Percentiles rank a stretch among this genome's conserved stretches.
These are phyloP conservation scores for Cryptococcus maquisensis DNA, from an alignment of 1,284 basidiomycete species.

Conservation along the genomic window DNA sequence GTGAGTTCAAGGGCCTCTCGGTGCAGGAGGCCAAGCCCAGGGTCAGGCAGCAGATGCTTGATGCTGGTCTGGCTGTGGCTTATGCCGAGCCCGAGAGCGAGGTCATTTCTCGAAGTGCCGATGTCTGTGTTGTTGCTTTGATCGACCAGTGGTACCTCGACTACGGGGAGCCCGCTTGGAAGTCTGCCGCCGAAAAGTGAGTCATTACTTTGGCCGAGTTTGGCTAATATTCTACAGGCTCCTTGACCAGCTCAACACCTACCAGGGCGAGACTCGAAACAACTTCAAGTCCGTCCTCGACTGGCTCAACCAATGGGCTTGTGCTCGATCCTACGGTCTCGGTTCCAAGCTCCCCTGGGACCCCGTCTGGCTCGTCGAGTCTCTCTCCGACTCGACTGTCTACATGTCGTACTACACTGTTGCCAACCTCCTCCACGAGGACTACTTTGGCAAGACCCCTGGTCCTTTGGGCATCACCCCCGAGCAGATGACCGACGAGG, in stretches of 20 bases:
- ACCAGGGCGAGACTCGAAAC: constrained; percentile 82
- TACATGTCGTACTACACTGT: constrained; percentile 99
- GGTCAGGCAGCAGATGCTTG: constrained; percentile 81
- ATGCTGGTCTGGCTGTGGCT: constrained; percentile 70
- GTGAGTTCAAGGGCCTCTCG: constrained; percentile 78
- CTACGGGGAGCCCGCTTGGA: constrained; percentile 90
- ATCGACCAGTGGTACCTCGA: constrained; percentile 99
- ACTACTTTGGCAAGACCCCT: constrained; percentile 70
- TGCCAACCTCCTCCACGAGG: constrained; percentile 76
- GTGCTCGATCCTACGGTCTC: constrained; percentile 92
- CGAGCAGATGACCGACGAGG: constrained; percentile 93
- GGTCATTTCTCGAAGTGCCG: constrained; percentile 81
- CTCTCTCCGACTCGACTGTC: constrained; percentile 94
- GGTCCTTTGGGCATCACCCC: constrained; percentile 81
- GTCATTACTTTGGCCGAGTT: constrained; percentile 32
- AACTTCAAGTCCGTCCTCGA: constrained; percentile 85
- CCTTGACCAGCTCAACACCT: constrained; percentile 82
- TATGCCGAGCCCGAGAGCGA: constrained; percentile 96
- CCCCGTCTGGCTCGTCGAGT: constrained; percentile 92
- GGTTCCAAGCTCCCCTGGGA: constrained; percentile 98
- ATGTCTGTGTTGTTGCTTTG: constrained; percentile 95
- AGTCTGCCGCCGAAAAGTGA: constrained; percentile 74
- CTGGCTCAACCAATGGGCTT: constrained; percentile 99
- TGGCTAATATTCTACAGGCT: constrained; percentile 54
- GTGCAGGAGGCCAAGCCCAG: constrained; percentile 90